A percentile compares a stretch with the other conserved stretches of the same genome.
phyloP scores from a whole-genome alignment of 2,329 filamentous ascomycete species.

The Fusarium equiseti region DNA sequence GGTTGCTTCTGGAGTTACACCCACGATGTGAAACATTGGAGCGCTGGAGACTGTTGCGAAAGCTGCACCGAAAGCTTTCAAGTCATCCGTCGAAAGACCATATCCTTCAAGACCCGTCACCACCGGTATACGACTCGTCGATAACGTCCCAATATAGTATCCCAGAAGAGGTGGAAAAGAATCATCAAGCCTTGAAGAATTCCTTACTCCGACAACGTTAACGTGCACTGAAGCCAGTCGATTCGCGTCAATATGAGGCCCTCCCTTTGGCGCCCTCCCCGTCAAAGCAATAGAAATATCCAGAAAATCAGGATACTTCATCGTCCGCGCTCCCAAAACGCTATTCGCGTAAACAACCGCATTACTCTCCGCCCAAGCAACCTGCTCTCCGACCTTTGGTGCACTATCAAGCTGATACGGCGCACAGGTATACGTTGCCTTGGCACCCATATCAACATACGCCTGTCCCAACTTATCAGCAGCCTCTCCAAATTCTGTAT shows the following conservation, averaged over 20 bases:
- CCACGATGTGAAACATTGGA: conserved; percentile 41
- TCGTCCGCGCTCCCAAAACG: conserved; percentile 36
- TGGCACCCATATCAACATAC: conserved; percentile 38
- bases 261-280: conserved; percentile 31
- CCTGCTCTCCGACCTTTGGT: conserved; percentile 20
- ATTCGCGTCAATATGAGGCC: conserved; percentile 23
- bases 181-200: conserved; percentile 10
- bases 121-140: conserved; percentile 27
- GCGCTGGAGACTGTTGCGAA: conserved; percentile 41
- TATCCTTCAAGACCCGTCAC: conserved; percentile 25
- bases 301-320: conserved; percentile 39
- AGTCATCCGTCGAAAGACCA: conserved; percentile 28
- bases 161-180: conserved; percentile 37
- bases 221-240: conserved; percentile 35
- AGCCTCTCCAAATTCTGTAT: conserved; percentile 20
- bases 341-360: conserved; percentile 43
- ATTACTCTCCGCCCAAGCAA: conserved; percentile 41
- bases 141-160: conserved; percentile 31
- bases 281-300: conserved; percentile 38
- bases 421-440: conserved; percentile 33
- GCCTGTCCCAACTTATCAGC: conserved; percentile 24
- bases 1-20: conserved; percentile 36
- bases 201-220: conserved; percentile 43
- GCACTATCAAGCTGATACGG: conserved; percentile 38
- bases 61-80: conserved; percentile 39